Conservation (phyloP, 192 early-diverging fungal genomes). For the Phycomyces blakesleeanus region DNA sequence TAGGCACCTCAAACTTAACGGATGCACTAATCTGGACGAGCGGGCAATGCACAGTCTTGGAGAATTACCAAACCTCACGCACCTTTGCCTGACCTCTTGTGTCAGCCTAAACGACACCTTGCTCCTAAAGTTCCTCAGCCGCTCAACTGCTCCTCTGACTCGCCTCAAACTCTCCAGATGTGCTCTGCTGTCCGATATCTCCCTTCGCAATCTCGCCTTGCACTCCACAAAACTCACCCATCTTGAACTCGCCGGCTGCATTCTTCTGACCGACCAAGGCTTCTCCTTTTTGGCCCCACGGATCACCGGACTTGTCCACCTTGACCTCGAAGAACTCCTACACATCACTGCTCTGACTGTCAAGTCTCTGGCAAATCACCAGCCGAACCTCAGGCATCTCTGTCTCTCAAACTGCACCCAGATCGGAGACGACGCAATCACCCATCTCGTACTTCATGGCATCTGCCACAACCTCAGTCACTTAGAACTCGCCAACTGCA, state of each 20-base stretch:
- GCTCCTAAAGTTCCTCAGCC: constrained; percentile 33
- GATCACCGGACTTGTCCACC: constrained; percentile 11
- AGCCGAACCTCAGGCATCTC: constrained; percentile 23
- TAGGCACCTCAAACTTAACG: constrained; percentile 39
- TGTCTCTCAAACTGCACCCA: constrained; percentile 39
- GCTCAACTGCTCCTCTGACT: constrained; percentile 16
- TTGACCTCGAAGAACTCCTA: constrained; percentile 38
- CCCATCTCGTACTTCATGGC: constrained; percentile 25
- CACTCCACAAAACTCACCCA: constrained; percentile 35
- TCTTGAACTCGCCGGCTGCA: constrained; percentile 46
- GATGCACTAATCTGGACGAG: constrained; percentile 41
- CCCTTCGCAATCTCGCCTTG: constrained; percentile 32
- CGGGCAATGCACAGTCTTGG: constrained; percentile 33
- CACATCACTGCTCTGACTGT: constrained; percentile 31
- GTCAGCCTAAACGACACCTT: constrained; percentile 35
- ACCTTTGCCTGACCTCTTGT: constrained; percentile 43
- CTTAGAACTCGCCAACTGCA: constrained; percentile 45
- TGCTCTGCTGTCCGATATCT: constrained; percentile 31
- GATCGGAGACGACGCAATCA: constrained; percentile 35
- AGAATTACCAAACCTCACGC: constrained; percentile 36
- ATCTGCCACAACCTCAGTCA: constrained; percentile 31
- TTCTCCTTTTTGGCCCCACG: constrained; percentile 29
- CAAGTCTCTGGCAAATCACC: constrained; percentile 26
- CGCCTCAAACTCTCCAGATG: constrained; percentile 46
- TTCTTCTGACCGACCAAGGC: constrained; percentile 38